Evolutionary conservation across 805 yeast species (phyloP).

Genomic region (Cyberlindnera xishuangbannaensis): DNA sequence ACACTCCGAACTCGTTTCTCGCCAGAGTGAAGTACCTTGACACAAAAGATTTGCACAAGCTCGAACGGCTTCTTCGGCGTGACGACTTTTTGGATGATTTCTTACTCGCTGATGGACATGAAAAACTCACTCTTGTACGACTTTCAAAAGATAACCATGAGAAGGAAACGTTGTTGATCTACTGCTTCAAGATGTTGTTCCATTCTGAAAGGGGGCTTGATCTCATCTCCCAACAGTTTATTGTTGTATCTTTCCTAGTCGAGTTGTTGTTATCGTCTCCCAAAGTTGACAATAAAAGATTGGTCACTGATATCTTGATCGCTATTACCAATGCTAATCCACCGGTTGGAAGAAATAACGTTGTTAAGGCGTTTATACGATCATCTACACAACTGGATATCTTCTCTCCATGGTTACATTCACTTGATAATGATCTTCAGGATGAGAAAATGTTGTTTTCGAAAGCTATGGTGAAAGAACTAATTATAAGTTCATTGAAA

Average conservation of each 20-base stretch:
- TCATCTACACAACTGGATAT: slow-evolving; percentile 13
- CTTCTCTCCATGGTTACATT: slow-evolving; percentile 20
- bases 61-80: slow-evolving; percentile 21
- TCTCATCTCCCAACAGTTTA: slow-evolving; percentile 20
- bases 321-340: slow-evolving; percentile 22
- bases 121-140: slow-evolving; percentile 37
- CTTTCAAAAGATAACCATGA: slow-evolving; percentile 45
- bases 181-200: slow-evolving; percentile 47
- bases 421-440: slow-evolving; percentile 7
- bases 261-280: slow-evolving; percentile 44
- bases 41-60: slow-evolving; percentile 18
- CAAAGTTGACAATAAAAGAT: slow-evolving; percentile 44
- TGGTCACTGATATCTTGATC: slow-evolving; percentile 48
- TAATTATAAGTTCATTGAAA: slow-evolving; percentile 16
- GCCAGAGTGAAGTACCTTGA: slow-evolving; percentile 12
- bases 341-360: slow-evolving; percentile 27
- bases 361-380: slow-evolving; percentile 22
- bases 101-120: slow-evolving; percentile 44
- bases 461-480: slow-evolving; percentile 16
- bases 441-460: slow-evolving; percentile 19
- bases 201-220: slow-evolving; percentile 25
- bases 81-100: slow-evolving; percentile 33
- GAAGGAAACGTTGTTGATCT: slow-evolving; percentile 43
- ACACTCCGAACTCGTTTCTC: slow-evolving; percentile 19
- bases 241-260: slow-evolving; percentile 31